Conservation (phyloP, 2,329 filamentous ascomycete species). For the Neofusicoccum sp. region DNA sequence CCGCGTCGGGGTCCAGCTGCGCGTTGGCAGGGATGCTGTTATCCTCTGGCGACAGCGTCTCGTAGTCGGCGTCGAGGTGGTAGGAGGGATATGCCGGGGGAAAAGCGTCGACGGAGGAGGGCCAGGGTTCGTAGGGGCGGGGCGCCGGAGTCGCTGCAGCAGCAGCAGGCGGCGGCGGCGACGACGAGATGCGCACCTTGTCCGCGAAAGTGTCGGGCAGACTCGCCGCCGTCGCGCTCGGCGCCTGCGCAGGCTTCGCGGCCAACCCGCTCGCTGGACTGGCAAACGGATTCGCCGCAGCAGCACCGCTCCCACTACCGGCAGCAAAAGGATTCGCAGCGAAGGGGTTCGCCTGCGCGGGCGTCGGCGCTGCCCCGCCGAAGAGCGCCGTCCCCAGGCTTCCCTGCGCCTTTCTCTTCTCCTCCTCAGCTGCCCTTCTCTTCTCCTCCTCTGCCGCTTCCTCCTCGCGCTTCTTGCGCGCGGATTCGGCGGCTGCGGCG, state of each 20-base stretch:
- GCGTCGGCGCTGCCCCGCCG: constrained; percentile 57
- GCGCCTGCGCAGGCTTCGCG: constrained; percentile 46
- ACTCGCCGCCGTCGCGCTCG: constrained; percentile 32
- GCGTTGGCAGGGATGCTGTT: constrained; percentile 54
- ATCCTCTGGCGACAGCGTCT: constrained; percentile 69
- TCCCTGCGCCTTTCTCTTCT: constrained; percentile 32
- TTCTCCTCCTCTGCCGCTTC: constrained; percentile 28
- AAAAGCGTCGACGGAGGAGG: constrained; percentile 45
- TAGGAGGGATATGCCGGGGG: constrained; percentile 73
- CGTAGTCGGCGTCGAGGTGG: constrained; percentile 88
- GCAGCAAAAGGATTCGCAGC: constrained; percentile 60
- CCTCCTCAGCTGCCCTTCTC: constrained; percentile 27
- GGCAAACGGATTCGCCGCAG: constrained; percentile 60
- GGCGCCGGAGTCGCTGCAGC: constrained; percentile 61
- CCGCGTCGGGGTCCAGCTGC: constrained; percentile 44
- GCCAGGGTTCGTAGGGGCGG: constrained; percentile 43
- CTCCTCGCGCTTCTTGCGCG: constrained; percentile 5
- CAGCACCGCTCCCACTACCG: background rate
- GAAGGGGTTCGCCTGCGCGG: constrained; percentile 59
- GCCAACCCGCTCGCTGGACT: constrained; percentile 32
- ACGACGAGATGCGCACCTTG: constrained; percentile 58
- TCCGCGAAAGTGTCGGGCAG: constrained; percentile 78
- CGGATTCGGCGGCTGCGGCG: constrained; percentile 26
- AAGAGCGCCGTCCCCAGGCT: constrained; percentile 69
- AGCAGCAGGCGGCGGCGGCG: constrained; percentile 28